Conservation (phyloP, 768 basidiomycete species). For the Tylopilus vinaceipallidus region DNA sequence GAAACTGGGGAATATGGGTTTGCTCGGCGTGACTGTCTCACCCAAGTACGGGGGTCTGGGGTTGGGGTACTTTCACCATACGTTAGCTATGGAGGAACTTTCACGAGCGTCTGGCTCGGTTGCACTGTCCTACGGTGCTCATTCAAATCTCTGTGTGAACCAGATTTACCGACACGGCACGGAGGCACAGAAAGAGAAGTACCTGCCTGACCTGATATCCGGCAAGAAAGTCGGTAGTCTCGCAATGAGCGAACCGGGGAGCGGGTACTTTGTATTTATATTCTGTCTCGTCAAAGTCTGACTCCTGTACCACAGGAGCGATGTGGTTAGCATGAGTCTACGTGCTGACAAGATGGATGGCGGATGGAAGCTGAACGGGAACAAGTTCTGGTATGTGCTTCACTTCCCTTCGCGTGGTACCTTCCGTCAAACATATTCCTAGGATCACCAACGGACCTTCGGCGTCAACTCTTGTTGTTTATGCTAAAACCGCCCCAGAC, state of each 20-base stretch:
- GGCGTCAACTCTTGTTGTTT: constrained; percentile 89
- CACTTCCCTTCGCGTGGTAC: not conserved
- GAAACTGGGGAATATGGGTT: constrained; percentile 89
- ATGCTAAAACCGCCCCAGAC: constrained; percentile 82
- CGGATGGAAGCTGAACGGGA: constrained; percentile 82
- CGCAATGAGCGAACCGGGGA: constrained; percentile 92
- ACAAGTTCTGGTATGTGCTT: constrained; percentile 80
- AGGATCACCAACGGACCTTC: constrained; percentile 96
- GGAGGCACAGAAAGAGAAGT: constrained; percentile 74
- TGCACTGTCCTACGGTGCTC: constrained; percentile 88
- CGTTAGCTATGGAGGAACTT: constrained; percentile 92
- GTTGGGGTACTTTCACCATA: constrained; percentile 84
- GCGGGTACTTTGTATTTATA: constrained; percentile 43
- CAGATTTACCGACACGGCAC: constrained; percentile 87
- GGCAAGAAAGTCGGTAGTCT: constrained; percentile 86
- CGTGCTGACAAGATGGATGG: constrained; percentile 75
- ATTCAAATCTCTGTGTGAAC: constrained; percentile 87
- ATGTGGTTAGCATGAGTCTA: constrained; percentile 92
- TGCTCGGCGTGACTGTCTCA: constrained; percentile 83
- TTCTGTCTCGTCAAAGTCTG: not conserved
- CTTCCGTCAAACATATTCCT: not conserved
- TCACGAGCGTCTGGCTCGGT: constrained; percentile 90
- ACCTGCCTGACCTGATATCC: constrained; percentile 74
- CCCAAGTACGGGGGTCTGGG: constrained; percentile 80
- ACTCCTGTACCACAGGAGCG: constrained; percentile 44